Evolutionary conservation across 306 rosid genomes (phyloP).

Genomic region (Trichosanthes cucumerina): DNA sequence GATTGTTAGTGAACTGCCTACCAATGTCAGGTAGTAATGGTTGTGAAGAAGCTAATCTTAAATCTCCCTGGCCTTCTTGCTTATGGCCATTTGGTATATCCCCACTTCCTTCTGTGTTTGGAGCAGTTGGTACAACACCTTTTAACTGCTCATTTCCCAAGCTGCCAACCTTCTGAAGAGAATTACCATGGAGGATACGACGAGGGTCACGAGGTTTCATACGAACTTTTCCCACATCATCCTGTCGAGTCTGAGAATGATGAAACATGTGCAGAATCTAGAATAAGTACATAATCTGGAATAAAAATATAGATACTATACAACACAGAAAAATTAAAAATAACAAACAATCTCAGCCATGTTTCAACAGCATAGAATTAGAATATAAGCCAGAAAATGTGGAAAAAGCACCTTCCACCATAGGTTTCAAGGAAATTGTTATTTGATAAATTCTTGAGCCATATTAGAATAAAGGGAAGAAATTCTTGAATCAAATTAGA

Average conservation of each 20-base stretch:
- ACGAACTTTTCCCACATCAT: conserved; percentile 58
- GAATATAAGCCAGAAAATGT: neutral
- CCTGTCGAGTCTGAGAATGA: conserved; percentile 32
- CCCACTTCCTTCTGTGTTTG: conserved; percentile 31
- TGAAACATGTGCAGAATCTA: neutral
- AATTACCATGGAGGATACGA: conserved; percentile 60
- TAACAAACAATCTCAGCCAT: neutral
- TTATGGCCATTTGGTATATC: conserved; percentile 37
- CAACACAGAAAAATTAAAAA: neutral
- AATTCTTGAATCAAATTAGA: neutral
- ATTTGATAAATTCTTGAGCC: neutral
- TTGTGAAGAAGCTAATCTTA: conserved; percentile 31
- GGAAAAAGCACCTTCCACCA: neutral
- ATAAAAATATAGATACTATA: neutral
- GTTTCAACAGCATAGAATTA: neutral
- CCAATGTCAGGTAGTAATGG: conserved; percentile 57
- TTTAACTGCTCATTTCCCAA: conserved; percentile 52
- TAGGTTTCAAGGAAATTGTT: neutral
- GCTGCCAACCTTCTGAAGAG: conserved; percentile 50
- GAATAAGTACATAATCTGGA: conserved; percentile 4
- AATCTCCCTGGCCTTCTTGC: conserved; percentile 45
- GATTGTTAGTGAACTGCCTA: conserved; percentile 61
- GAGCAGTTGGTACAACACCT: conserved; percentile 21
- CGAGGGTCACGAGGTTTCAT: conserved; percentile 99
- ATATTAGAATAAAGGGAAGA: neutral